phyloP scores from a whole-genome alignment of 2,329 filamentous ascomycete genomes.

The Xylariomycetidae sp. region DNA sequence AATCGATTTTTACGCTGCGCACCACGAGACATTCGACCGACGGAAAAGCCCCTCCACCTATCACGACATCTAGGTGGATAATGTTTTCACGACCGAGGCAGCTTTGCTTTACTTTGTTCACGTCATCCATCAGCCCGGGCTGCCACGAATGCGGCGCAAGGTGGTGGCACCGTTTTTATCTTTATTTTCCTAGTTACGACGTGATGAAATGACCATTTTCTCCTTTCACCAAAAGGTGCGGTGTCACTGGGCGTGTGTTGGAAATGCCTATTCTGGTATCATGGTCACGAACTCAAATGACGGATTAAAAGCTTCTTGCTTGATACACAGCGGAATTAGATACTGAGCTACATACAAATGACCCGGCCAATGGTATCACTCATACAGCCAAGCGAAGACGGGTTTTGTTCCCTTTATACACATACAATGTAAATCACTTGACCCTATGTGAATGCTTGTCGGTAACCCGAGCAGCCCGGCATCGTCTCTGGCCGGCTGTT shows the following conservation, averaged over 20 bases:
- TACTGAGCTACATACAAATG: constrained; percentile 19
- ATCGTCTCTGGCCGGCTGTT: too few relatives aligned
- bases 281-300: constrained; percentile 33
- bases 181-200: constrained; percentile 27
- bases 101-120: constrained; percentile 24
- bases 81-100: constrained; percentile 29
- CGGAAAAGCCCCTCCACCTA: constrained; percentile 22
- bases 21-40: constrained; percentile 27
- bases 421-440: too few relatives aligned
- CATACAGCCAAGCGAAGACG: too few relatives aligned
- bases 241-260: constrained; percentile 31
- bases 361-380: neutral
- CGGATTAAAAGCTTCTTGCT: constrained; percentile 34
- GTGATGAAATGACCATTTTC: constrained; percentile 29
- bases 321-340: constrained; percentile 30
- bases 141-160: constrained; percentile 18
- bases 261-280: constrained; percentile 34
- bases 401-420: too few relatives aligned
- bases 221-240: constrained; percentile 32
- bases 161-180: constrained; percentile 25
- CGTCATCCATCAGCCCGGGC: constrained; percentile 13
- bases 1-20: constrained; percentile 23
- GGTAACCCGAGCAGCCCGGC: too few relatives aligned
- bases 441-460: too few relatives aligned
- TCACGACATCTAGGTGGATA: constrained; percentile 27